Evolutionary conservation across 345 rosid genomes (phyloP).

Genomic region (Hibiscus trionum): DNA sequence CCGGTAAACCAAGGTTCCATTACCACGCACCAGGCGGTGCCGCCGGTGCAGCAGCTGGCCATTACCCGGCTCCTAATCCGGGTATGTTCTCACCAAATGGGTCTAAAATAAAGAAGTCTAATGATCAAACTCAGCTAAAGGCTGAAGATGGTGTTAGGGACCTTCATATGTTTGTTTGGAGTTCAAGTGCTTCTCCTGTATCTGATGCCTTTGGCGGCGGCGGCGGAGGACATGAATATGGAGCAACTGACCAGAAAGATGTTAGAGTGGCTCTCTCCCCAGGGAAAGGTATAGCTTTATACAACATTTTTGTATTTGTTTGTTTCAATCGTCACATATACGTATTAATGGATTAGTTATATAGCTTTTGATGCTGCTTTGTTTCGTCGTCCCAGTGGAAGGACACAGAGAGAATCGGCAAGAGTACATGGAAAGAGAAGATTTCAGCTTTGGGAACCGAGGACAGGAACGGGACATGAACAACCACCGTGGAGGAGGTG

Average conservation of each 20-base stretch:
- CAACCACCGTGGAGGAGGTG: slow-evolving; percentile 41
- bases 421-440: slow-evolving; percentile 66
- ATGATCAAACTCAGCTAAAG: slow-evolving; percentile 34
- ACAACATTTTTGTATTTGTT: background rate
- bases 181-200: slow-evolving; percentile 92
- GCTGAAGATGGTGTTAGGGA: slow-evolving; percentile 55
- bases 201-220: slow-evolving; percentile 70
- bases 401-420: slow-evolving; percentile 33
- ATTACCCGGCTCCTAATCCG: slow-evolving; percentile 93
- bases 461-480: slow-evolving; percentile 37
- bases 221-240: slow-evolving; percentile 38
- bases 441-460: slow-evolving; percentile 75
- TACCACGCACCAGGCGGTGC: slow-evolving; percentile 35
- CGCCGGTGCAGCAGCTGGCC: slow-evolving; percentile 32
- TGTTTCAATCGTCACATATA: background rate
- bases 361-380: background rate
- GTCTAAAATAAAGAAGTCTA: slow-evolving; percentile 40
- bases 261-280: slow-evolving; percentile 72
- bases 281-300: slow-evolving; percentile 54
- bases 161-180: slow-evolving; percentile 98
- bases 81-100: slow-evolving; percentile 83
- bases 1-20: slow-evolving; percentile 37
- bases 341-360: background rate
- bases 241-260: slow-evolving; percentile 51
- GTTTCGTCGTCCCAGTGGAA: slow-evolving; percentile 21